These are phyloP conservation scores for Wakefieldia striispora DNA, from an alignment of 768 basidiomycete species.

Conservation along the genomic window DNA sequence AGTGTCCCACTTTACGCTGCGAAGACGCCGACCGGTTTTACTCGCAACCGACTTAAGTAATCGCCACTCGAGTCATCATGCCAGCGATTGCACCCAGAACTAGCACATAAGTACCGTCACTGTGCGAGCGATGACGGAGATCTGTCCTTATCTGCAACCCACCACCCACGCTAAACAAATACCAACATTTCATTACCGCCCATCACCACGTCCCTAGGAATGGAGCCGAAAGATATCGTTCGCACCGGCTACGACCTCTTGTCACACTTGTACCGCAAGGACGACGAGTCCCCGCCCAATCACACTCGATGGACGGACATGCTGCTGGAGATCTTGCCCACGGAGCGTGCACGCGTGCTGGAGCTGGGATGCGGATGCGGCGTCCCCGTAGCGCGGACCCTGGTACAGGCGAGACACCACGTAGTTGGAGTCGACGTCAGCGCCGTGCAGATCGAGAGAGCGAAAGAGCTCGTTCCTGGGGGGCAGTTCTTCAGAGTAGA, in stretches of 20 bases:
- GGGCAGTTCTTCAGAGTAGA: conserved; percentile 4
- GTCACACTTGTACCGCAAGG: conserved; percentile 2
- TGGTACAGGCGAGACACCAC: conserved; percentile 4
- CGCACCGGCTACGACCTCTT: conserved; percentile 1
- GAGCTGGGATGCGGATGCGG: conserved; percentile 10
- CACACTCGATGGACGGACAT: conserved; percentile 1
- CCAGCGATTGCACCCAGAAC: too few relatives aligned
- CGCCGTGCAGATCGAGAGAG: conserved; percentile 8
- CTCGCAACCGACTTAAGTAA: too few relatives aligned
- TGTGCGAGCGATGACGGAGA: conserved; percentile 7
- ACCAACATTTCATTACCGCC: conserved; percentile 22
- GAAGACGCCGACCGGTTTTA: background rate
- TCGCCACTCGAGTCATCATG: too few relatives aligned
- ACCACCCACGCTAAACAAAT: background rate
- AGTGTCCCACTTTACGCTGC: background rate
- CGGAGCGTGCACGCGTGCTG: conserved; percentile 1
- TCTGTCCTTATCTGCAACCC: background rate
- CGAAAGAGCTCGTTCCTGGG: conserved; percentile 2
- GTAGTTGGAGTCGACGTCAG: conserved; percentile 6
- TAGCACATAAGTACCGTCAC: background rate
- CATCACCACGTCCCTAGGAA: conserved; percentile 1
- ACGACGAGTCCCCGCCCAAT: background rate
- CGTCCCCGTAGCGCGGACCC: conserved; percentile 3
- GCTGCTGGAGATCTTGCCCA: background rate
- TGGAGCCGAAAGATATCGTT: conserved; percentile 7